Conservation (phyloP, 768 basidiomycete species). For the Dentipellis sp. region DNA sequence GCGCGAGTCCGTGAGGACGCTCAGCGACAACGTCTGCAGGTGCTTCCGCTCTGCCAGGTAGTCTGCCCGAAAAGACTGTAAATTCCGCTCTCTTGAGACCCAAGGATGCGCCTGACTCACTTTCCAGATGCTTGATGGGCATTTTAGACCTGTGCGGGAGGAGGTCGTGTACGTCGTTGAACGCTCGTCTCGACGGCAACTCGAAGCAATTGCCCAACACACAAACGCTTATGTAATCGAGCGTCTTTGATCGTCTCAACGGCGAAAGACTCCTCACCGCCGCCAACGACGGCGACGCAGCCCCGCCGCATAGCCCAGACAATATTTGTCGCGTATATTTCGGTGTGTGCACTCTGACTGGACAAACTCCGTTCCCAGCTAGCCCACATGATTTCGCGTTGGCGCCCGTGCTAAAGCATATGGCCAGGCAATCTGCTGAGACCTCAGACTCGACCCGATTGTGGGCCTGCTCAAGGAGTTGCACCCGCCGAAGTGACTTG, state of each 20-base stretch:
- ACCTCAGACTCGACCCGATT: too few relatives aligned
- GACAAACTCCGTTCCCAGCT: too few relatives aligned
- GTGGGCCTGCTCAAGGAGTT: too few relatives aligned
- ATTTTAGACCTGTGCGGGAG: conserved; percentile 27
- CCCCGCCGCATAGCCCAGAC: too few relatives aligned
- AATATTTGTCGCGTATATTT: too few relatives aligned
- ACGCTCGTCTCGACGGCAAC: neutral
- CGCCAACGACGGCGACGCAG: neutral
- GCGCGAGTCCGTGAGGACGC: conserved; percentile 79
- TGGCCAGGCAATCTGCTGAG: too few relatives aligned
- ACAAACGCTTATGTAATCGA: neutral
- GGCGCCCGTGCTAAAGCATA: too few relatives aligned
- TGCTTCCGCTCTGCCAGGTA: conserved; percentile 87
- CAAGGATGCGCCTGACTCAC: conserved; percentile 31
- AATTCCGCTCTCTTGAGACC: neutral
- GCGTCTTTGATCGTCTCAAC: neutral
- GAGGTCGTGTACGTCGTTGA: conserved; percentile 2
- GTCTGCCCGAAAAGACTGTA: conserved; percentile 31
- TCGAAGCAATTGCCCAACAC: neutral
- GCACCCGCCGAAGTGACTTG: too few relatives aligned
- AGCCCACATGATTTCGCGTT: too few relatives aligned
- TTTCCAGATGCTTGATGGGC: conserved; percentile 80
- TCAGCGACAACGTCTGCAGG: conserved; percentile 71
- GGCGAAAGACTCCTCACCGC: neutral
- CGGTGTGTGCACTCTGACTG: too few relatives aligned